Evolutionary conservation across 345 rosid species (phyloP), one percentile per base, ranked within the genome.

Genomic region (Linum usitatissimum): DNA sequence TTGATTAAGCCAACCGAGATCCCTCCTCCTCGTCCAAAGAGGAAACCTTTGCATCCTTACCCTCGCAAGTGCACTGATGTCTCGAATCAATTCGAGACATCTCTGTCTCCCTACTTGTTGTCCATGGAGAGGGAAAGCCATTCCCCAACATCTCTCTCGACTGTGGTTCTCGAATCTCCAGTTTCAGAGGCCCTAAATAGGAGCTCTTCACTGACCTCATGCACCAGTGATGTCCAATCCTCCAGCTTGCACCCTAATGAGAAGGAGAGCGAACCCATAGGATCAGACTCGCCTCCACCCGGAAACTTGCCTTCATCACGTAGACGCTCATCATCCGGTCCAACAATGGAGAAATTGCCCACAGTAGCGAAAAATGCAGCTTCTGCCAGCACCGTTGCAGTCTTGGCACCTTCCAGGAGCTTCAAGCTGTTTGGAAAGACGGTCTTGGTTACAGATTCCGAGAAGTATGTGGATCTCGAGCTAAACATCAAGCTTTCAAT

Each of bases 341-440:
- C 70, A 57, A 64, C 31, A 4, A 10, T 6, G 57, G 77, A 60
- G 40, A 66, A 68, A 18, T 28, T 68, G 6, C 54, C 71, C 6
- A 17, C 13, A 73, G 81, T 80, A 59, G 20, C 65, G 62, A 18
- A 61, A 75, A 9, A 79, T 34, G 8, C 38, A 34, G 38, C 8
- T 34, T 7, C 38, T 34, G 38, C 5, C 5, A 7, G 8, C 5
- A 34, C 8, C 38, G 6, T 34, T 4, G 6, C 38, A 34, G 38
- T 34, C 38, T 7, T 34, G 38, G 48, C 60, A 18, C 53, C 85
- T 6, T 61, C 14, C 49, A 60, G 69, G 17, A 78, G 80, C 65
- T 72, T 90, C 75, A 85, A 71, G 67, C 88, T 90, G 63, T 87
- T 90, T 9, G 95, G 97, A 58, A 76, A 64, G 76, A 73, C 81